Base-by-base conservation (phyloP, 1,284 basidiomycete genomes). In the Grifola frondosa region DNA sequence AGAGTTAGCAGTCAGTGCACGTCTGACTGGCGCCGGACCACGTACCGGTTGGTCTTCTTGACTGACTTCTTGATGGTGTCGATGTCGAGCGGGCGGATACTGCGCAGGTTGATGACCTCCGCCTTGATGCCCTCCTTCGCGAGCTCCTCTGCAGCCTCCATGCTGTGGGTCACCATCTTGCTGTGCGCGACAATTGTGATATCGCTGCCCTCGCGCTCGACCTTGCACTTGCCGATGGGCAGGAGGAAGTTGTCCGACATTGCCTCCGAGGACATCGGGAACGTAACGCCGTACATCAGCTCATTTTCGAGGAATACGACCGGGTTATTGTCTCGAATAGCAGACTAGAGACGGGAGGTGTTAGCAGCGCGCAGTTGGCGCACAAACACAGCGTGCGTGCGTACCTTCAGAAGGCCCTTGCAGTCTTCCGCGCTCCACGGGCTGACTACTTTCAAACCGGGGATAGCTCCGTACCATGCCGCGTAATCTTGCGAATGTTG, bases 221-320 rank as follows among this genome's bases (percentile, higher is more conserved):
- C 77, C 75, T 99, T 98, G 65, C 88, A 88, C 75, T 99, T 98
- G 64, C 97, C 97, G 61, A 99, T 97, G 34, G 95, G 95, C 48
- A 99, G 74, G 35, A 91, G 66, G 76, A 96, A 99, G 72, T 93
- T 85, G 67, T 97, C 91, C 39, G 91, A 95, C 80, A 97, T 86
- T 56, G 91, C 93, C 65, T 97, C 96, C 54, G 85, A 69, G 32
- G 92, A 92, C 82, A 99, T 88, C 46, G 93, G 92, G 87, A 99
- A 99, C 16, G 85, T 81, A 53, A 94, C 82, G 70, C 97, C 97
- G 74, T 99, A 99, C 64, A 99, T 71, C 81, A 99, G 93, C 73
- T 99, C 97, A 71, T 99, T 99, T 67, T 99, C 97, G 40, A 99
- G 86, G 78, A 99, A 93, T 56, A 98, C 93, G 56, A 97, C 90